Percentiles rank a stretch among this genome's conserved stretches.
Evolutionary conservation across 176 grass and related monocot genomes (phyloP).

Genomic region (Dactylis glomerata): DNA sequence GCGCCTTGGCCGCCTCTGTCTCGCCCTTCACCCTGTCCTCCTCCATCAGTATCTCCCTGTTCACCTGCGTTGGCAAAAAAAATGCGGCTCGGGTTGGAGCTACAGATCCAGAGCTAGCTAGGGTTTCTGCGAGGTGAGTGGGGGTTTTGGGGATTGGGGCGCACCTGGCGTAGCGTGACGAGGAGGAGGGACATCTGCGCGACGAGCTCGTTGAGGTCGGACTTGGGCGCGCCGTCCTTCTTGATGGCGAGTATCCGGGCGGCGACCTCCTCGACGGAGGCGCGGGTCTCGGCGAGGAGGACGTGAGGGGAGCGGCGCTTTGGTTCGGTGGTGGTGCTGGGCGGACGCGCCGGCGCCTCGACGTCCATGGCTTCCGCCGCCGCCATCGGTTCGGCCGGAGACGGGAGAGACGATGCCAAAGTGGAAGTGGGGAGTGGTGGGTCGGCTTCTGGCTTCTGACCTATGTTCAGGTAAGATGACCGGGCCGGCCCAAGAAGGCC

Average conservation of each 20-base stretch:
- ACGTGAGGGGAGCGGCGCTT: constrained; percentile 41
- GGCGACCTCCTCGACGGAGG: constrained; percentile 75
- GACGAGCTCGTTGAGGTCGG: constrained; percentile 81
- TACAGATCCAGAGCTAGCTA: constrained; percentile 19
- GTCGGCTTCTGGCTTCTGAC: neutral
- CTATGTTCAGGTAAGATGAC: neutral
- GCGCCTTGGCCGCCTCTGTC: constrained; percentile 82
- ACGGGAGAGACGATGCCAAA: neutral
- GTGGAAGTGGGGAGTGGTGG: neutral
- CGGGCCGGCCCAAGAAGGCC: neutral
- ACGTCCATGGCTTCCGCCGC: constrained; percentile 68
- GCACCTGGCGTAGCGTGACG: constrained; percentile 78
- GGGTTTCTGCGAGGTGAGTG: neutral
- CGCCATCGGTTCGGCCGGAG: constrained; percentile 27
- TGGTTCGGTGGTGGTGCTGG: neutral
- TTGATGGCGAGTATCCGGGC: constrained; percentile 71
- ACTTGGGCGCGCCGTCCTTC: constrained; percentile 67
- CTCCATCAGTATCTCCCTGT: constrained; percentile 87
- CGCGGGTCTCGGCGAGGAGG: constrained; percentile 64
- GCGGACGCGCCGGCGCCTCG: neutral
- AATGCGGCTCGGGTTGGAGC: neutral
- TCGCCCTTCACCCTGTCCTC: constrained; percentile 77
- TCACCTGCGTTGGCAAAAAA: constrained; percentile 42
- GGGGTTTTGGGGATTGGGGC: constrained; percentile 6
- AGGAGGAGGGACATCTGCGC: constrained; percentile 94